phyloP scores from a whole-genome alignment of 2,329 filamentous ascomycete species.

The Exophiala bonariae region DNA sequence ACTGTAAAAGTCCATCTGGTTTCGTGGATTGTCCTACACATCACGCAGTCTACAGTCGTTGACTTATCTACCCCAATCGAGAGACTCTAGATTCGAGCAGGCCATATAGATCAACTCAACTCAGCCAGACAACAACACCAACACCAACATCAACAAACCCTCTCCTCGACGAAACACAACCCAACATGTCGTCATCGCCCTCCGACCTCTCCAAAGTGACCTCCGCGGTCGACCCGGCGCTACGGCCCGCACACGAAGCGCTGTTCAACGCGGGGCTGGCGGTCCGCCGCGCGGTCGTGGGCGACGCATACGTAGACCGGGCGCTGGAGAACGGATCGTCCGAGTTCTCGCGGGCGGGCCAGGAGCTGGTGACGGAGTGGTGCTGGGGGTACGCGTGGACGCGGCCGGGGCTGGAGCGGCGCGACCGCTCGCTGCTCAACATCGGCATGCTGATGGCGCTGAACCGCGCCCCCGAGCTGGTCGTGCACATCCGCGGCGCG shows the following conservation, averaged over 20 bases:
- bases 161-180: no score
- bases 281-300: conserved; percentile 61
- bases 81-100: neutral
- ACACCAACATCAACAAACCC: no score
- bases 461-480: conserved; percentile 60
- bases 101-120: neutral
- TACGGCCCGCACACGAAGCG: conserved; percentile 28
- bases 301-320: conserved; percentile 59
- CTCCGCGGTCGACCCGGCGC: conserved; percentile 18
- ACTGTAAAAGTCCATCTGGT: no score
- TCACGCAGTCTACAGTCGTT: no score
- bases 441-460: conserved; percentile 65
- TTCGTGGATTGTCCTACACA: no score
- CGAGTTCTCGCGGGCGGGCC: conserved; percentile 27
- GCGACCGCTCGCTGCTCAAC: conserved; percentile 63
- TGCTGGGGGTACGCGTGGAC: conserved; percentile 64
- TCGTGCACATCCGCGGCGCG: conserved; percentile 61
- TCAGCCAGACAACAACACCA: neutral
- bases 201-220: conserved; percentile 6
- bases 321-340: conserved; percentile 26
- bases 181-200: neutral
- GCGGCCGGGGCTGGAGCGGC: conserved; percentile 61
- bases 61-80: no score
- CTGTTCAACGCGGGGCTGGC: conserved; percentile 63
- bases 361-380: conserved; percentile 54